Percentiles rank a stretch among this genome's conserved stretches.
These are phyloP conservation scores for Oryza glumipatula DNA, from an alignment of 176 grass and related monocot species.

Conservation along the genomic window DNA sequence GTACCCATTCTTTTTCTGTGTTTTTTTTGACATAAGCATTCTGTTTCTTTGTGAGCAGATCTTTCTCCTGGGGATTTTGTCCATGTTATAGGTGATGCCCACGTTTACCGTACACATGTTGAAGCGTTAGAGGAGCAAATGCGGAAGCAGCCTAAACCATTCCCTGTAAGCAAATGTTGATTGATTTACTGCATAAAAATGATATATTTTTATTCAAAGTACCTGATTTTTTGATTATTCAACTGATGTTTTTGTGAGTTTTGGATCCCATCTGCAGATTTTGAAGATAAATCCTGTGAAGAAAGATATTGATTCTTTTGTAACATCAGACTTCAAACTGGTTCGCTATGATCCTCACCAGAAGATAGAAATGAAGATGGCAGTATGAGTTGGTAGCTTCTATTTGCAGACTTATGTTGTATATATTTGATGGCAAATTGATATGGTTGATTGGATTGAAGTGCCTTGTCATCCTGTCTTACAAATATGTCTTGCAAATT, in stretches of 20 bases:
- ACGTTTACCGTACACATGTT: constrained; percentile 88
- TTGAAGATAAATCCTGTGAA: constrained; percentile 77
- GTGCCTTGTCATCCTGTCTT: neutral
- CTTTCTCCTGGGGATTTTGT: constrained; percentile 84
- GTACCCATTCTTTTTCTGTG: neutral
- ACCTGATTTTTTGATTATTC: neutral
- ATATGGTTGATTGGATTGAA: neutral
- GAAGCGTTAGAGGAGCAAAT: constrained; percentile 85
- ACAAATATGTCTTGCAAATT: neutral
- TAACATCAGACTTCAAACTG: constrained; percentile 77
- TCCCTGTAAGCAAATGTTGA: constrained; percentile 63
- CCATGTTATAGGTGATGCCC: constrained; percentile 86
- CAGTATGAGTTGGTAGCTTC: constrained; percentile 29
- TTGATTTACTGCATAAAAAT: neutral
- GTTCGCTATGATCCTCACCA: constrained; percentile 80
- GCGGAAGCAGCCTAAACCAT: constrained; percentile 83
- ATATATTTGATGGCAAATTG: neutral
- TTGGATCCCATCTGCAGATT: constrained; percentile 56
- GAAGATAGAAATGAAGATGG: constrained; percentile 97
- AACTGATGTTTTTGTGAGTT: neutral
- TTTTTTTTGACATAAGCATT: neutral
- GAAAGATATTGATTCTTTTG: constrained; percentile 83
- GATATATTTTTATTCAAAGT: too few relatives aligned
- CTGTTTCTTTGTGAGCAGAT: constrained; percentile 39
- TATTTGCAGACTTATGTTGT: neutral